Conservation (phyloP, 2,329 filamentous ascomycete genomes). For the Aspergillus tubingensis region DNA sequence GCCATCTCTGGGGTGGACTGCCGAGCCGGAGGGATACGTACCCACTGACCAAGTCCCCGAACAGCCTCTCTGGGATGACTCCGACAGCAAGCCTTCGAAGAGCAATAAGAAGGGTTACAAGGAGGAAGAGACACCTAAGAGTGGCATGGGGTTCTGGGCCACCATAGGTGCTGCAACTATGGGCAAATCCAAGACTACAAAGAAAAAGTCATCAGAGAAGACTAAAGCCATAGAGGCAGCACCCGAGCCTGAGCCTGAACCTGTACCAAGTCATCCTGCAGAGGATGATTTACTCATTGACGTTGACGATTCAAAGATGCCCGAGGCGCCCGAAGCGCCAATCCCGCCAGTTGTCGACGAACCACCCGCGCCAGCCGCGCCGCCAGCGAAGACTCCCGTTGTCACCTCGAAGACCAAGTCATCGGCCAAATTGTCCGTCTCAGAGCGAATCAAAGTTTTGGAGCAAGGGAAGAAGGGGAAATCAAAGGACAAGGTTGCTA, state of each 20-base stretch:
- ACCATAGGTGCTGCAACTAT: slow-evolving; percentile 42
- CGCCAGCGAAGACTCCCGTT: slow-evolving; percentile 41
- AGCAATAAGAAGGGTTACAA: slow-evolving; percentile 37
- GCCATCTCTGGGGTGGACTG: slow-evolving; percentile 47
- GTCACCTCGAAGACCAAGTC: slow-evolving; percentile 43
- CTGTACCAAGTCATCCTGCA: slow-evolving; percentile 7
- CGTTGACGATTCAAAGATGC: slow-evolving; percentile 33
- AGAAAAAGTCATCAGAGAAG: slow-evolving; percentile 51
- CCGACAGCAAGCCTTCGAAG: slow-evolving; percentile 41
- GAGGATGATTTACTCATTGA: slow-evolving; percentile 38
- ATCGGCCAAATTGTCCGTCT: slow-evolving; percentile 48
- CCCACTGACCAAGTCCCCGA: slow-evolving; percentile 36
- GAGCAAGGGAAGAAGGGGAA: slow-evolving; percentile 45
- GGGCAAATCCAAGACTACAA: slow-evolving; percentile 42
- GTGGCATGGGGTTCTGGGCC: slow-evolving; percentile 48
- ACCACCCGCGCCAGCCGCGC: slow-evolving; percentile 39
- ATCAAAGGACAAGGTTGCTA: slow-evolving; percentile 36
- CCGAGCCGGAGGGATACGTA: slow-evolving; percentile 34
- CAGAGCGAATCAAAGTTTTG: slow-evolving; percentile 56
- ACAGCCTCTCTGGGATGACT: slow-evolving; percentile 39
- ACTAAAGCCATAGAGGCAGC: slow-evolving; percentile 44
- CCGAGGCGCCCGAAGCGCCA: slow-evolving; percentile 38
- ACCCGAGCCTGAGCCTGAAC: slow-evolving; percentile 22
- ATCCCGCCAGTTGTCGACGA: slow-evolving; percentile 42
- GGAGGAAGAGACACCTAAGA: slow-evolving; percentile 42